Percentiles rank a stretch among this genome's conserved stretches.
Conservation (phyloP, 1,284 basidiomycete species). For the Pyrrhoderma noxium region DNA sequence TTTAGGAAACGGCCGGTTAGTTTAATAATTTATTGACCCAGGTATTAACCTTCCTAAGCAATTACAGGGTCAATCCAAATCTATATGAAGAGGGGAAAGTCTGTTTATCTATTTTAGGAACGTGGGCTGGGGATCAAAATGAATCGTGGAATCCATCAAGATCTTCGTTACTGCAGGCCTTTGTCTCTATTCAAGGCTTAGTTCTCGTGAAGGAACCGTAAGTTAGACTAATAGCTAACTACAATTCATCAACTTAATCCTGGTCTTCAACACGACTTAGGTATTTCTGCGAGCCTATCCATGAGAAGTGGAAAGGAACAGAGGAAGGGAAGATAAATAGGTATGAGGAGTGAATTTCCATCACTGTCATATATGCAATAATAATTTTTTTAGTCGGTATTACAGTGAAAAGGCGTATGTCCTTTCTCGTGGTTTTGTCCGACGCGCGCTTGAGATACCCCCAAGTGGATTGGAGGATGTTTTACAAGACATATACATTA, state of each 20-base stretch:
- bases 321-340: slow-evolving; percentile 78
- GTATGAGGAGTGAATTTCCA: slow-evolving; percentile 35
- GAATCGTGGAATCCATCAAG: slow-evolving; percentile 79
- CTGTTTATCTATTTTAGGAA: slow-evolving; percentile 85
- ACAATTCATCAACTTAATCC: slow-evolving; percentile 1
- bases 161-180: slow-evolving; percentile 84
- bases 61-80: slow-evolving; percentile 72
- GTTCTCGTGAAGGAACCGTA: slow-evolving; percentile 90
- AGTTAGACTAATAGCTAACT: slow-evolving; percentile 27
- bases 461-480: slow-evolving; percentile 67
- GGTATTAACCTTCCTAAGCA: no score
- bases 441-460: slow-evolving; percentile 75
- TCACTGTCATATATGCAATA: slow-evolving; percentile 3
- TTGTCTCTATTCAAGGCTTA: slow-evolving; percentile 90
- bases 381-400: slow-evolving; percentile 45
- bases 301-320: slow-evolving; percentile 83
- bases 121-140: slow-evolving; percentile 84
- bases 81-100: slow-evolving; percentile 95
- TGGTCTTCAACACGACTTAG: slow-evolving; percentile 32
- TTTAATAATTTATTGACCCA: no score
- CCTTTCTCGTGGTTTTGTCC: slow-evolving; percentile 82
- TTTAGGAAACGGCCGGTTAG: background rate
- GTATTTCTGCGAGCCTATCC: slow-evolving; percentile 89
- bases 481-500: slow-evolving; percentile 69
- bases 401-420: slow-evolving; percentile 93